Evolutionary conservation across 2,329 filamentous ascomycete genomes (phyloP).

Genomic region (Ascochyta fabae): DNA sequence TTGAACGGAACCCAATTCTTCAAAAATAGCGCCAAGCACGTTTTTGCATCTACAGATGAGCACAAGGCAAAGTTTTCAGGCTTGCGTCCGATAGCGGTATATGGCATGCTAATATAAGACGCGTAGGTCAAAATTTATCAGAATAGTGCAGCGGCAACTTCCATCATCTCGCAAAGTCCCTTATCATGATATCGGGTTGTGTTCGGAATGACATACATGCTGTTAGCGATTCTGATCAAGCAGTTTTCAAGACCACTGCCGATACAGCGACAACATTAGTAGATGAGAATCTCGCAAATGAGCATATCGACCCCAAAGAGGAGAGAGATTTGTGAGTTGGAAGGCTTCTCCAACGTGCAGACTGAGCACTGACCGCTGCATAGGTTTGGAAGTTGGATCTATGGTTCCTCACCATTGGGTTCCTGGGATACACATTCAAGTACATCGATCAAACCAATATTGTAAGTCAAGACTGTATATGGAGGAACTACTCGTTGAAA

Average conservation of each 20-base stretch:
- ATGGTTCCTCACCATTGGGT: slow-evolving; percentile 18
- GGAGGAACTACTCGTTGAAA: background rate
- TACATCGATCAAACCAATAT: slow-evolving; percentile 26
- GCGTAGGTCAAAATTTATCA: background rate
- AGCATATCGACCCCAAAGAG: background rate
- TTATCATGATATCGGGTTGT: background rate
- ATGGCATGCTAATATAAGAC: background rate
- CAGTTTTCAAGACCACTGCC: background rate
- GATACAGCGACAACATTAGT: background rate
- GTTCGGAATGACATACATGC: background rate
- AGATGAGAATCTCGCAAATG: background rate
- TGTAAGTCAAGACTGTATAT: slow-evolving; percentile 1
- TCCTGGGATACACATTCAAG: slow-evolving; percentile 23
- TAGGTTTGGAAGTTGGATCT: slow-evolving; percentile 17
- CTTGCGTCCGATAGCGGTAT: background rate
- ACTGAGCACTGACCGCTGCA: background rate
- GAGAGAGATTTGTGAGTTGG: background rate
- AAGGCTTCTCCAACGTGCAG: background rate
- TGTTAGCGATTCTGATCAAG: background rate
- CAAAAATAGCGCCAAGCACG: background rate
- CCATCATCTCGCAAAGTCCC: background rate
- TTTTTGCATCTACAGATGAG: background rate
- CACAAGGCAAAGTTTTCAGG: background rate
- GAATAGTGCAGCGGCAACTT: background rate
- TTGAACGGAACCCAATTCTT: background rate